Evolutionary conservation across 164 flowering plant species (phyloP).

Genomic region (Vitis rupestris): DNA sequence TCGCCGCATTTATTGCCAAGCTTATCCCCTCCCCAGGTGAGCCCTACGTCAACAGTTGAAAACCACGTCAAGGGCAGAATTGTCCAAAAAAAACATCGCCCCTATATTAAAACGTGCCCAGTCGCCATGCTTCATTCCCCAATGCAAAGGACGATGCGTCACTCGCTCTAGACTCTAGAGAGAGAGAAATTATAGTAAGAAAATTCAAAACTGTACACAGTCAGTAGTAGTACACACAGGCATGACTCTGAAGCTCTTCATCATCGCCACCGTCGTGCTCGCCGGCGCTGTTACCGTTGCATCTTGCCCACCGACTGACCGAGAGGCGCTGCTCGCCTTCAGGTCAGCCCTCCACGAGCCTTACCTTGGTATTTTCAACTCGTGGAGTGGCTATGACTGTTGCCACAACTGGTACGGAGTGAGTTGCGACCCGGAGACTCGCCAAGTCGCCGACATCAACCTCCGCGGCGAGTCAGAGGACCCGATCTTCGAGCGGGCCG

Average conservation of each 20-base stretch:
- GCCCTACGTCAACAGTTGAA: neutral
- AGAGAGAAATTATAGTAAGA: neutral
- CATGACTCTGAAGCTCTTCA: neutral
- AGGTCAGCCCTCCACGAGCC: constrained; percentile 59
- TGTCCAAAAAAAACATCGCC: constrained; percentile 5
- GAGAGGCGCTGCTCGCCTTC: constrained; percentile 68
- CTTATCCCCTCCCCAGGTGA: neutral
- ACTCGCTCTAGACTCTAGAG: neutral
- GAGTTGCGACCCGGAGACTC: constrained; percentile 61
- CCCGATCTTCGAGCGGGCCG: constrained; percentile 57
- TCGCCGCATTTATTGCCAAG: neutral
- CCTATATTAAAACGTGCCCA: neutral
- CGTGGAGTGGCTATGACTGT: constrained; percentile 85
- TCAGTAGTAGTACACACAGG: neutral
- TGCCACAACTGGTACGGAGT: constrained; percentile 84
- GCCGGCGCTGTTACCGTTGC: constrained; percentile 21
- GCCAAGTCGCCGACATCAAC: constrained; percentile 70
- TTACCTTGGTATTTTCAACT: constrained; percentile 66
- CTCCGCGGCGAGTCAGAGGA: constrained; percentile 92
- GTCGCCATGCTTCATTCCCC: constrained; percentile 8
- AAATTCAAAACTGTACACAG: neutral
- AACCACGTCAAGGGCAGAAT: constrained; percentile 20
- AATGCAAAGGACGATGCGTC: neutral
- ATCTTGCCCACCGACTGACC: constrained; percentile 66
- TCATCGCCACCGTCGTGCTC: constrained; percentile 1